Conservation (phyloP, 176 grass and related monocot species). For the Zoysia japonica region DNA sequence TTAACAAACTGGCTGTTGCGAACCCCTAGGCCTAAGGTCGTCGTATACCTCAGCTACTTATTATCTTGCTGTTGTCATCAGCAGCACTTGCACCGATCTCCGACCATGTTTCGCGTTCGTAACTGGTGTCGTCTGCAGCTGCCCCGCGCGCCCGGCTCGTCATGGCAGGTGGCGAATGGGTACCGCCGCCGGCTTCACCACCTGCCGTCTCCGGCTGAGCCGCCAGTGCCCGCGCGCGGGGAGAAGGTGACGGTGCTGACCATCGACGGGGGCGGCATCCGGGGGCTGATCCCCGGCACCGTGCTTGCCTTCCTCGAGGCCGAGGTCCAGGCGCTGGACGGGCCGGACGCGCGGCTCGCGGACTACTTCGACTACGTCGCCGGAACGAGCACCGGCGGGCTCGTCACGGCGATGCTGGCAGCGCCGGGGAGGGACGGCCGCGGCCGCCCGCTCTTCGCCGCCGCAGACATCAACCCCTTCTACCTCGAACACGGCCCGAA, state of each 20-base stretch:
- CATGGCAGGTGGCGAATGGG: not conserved
- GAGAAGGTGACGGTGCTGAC: not conserved
- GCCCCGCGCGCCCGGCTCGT: too few species aligned
- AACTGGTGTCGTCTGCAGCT: not conserved
- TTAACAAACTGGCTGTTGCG: too few species aligned
- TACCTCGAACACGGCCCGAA: slow-evolving; percentile 44
- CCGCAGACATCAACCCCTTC: slow-evolving; percentile 45
- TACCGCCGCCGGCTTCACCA: not conserved
- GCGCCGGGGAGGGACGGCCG: slow-evolving; percentile 6
- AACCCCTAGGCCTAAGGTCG: too few species aligned
- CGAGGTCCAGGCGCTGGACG: slow-evolving; percentile 19
- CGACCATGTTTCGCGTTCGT: not conserved
- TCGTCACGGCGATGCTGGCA: slow-evolving; percentile 43
- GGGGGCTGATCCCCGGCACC: not conserved
- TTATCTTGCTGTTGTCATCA: too few species aligned
- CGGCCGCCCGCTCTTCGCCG: slow-evolving; percentile 31
- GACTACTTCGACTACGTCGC: slow-evolving; percentile 48
- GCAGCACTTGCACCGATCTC: not conserved
- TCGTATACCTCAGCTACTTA: too few species aligned
- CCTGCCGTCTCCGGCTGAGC: too few species aligned
- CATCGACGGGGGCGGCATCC: not conserved
- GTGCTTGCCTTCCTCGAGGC: not conserved
- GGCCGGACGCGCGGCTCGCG: slow-evolving; percentile 25
- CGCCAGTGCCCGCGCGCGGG: too few species aligned
- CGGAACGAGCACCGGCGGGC: slow-evolving; percentile 45